phyloP scores from a whole-genome alignment of 441 rosid genomes.

The Mallotus japonicus region DNA sequence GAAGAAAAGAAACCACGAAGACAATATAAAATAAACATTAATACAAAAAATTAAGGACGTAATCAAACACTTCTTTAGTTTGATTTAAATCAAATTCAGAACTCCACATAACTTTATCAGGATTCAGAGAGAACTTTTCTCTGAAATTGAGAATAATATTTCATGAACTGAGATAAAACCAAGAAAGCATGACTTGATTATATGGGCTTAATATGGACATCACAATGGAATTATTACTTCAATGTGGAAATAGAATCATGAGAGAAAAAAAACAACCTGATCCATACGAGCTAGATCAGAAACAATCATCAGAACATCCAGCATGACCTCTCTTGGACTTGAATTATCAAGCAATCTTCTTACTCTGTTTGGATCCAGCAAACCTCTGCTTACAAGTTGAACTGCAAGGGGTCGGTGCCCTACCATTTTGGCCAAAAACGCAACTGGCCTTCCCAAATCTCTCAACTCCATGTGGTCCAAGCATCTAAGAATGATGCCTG shows the following conservation, averaged over 20 bases:
- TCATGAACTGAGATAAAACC: neutral
- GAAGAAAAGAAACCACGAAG: neutral
- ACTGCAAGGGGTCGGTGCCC: conserved; percentile 75
- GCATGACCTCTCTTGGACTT: conserved; percentile 73
- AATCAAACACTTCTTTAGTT: neutral
- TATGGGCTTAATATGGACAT: neutral
- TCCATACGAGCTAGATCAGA: conserved; percentile 97
- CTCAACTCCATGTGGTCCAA: conserved; percentile 77
- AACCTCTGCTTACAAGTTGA: conserved; percentile 82
- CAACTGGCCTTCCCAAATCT: conserved; percentile 84
- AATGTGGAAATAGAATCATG: neutral
- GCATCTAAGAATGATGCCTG: conserved; percentile 62
- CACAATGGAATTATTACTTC: neutral
- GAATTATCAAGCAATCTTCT: conserved; percentile 64
- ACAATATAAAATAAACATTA: neutral
- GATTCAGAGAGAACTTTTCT: neutral
- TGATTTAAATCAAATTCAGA: neutral
- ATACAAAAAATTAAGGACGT: neutral
- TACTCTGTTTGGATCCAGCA: conserved; percentile 73
- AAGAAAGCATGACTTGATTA: neutral
- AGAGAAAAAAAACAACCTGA: conserved; percentile 53
- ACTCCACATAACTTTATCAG: neutral
- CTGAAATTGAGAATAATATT: neutral
- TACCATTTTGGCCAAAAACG: conserved; percentile 89
- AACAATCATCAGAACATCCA: conserved; percentile 86